Evolutionary conservation across 2,329 filamentous ascomycete species (phyloP), one percentile per base, ranked within the genome.

Genomic region (Colletotrichum gigasporum): DNA sequence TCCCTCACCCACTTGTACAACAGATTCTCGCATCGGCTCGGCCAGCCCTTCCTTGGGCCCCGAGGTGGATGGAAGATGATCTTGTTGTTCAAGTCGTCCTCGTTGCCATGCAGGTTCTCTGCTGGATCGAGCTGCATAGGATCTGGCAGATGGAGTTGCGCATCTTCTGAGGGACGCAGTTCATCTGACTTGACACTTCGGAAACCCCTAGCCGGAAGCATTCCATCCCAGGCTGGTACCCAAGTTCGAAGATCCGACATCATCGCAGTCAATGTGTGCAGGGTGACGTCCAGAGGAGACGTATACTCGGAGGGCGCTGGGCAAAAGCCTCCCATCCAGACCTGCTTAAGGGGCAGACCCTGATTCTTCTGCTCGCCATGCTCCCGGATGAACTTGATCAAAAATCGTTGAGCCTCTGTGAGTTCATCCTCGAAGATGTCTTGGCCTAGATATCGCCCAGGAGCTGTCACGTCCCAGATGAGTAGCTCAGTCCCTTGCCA

Each of bases 391-490:
- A 75, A 67, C 4, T 75, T 67, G 37, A 88, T 73, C 5, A 86
- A 68, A 16, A 75, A 71, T 8, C 74, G 76, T 65, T 89, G 86
- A 52, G 82, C 80, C 18, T 76, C 71, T 2, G 78, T 74, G 3
- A 88, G 75, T 12, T 81, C 76, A 1, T 68, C 67, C 53, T 78
- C 72, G 2, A 68, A 70, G 1, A 75, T 41, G 4, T 67, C 42
- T 12, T 66, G 61, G 0, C 60, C 52, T 0, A 68, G 63, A 6
- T 74, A 71, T 24, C 70, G 74, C 1, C 71, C 67, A 2, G 63
- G 67, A 7, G 76, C 74, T 1, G 71, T 67, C 2, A 75, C 60
- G 65, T 88, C 86, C 85, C 85, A 87, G 37, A 89, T 84, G 5
- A 88, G 74, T 11, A 89, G 68, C 67, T 88, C 85, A 2, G 78